Evolutionary conservation across 163 green algal genomes (phyloP).

Genomic region (Botryococcus braunii): DNA sequence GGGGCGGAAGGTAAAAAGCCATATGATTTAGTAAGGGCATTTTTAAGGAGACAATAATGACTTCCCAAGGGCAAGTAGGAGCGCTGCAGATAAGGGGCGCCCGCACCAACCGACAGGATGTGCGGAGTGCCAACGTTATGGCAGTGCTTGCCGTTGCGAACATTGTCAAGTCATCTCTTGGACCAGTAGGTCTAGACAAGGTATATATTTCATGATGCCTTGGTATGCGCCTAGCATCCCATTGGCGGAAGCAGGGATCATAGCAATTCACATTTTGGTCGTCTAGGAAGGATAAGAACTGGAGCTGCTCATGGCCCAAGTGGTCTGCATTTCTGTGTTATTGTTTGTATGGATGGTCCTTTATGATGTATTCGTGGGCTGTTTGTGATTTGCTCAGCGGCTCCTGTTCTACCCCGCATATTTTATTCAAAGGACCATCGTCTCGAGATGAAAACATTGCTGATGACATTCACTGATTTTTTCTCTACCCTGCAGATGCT

Average conservation of each 20-base stretch:
- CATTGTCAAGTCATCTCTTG: conserved; percentile 93
- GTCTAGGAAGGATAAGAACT: neutral
- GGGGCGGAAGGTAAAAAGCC: too few species aligned
- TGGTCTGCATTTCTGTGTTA: neutral
- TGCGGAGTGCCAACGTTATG: conserved; percentile 84
- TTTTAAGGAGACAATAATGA: too few species aligned
- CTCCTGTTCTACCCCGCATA: too few species aligned
- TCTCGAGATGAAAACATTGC: too few species aligned
- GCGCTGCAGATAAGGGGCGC: conserved; percentile 37
- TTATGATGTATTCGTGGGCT: neutral
- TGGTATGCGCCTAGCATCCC: too few species aligned
- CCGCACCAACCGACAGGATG: conserved; percentile 36
- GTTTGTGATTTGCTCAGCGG: neutral
- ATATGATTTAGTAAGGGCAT: too few species aligned
- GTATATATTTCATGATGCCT: conserved; percentile 30
- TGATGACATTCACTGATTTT: neutral
- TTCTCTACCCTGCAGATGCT: conserved; percentile 80
- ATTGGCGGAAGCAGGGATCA: neutral
- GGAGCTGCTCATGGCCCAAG: conserved; percentile 3
- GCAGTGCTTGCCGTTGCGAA: conserved; percentile 92
- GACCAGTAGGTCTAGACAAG: conserved; percentile 97
- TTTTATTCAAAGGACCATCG: too few species aligned
- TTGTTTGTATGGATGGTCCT: neutral
- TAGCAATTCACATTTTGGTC: neutral
- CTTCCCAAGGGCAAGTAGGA: too few species aligned